These are phyloP conservation scores for Picea mariana DNA, from an alignment of 83 land plant species.

Conservation along the genomic window DNA sequence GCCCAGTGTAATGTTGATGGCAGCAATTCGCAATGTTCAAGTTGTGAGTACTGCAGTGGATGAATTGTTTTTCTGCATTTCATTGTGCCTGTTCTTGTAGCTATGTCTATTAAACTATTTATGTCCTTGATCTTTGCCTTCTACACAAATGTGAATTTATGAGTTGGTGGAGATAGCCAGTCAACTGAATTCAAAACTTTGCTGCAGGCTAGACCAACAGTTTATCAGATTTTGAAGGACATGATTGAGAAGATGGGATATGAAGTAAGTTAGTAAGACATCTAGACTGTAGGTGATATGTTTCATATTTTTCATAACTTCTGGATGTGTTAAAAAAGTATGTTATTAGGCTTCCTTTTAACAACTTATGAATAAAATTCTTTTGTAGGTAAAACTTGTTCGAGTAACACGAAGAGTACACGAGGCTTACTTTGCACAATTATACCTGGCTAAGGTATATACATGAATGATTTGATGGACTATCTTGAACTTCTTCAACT, in stretches of 20 bases:
- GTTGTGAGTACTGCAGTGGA: slow-evolving; percentile 44
- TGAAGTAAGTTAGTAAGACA: slow-evolving; percentile 38
- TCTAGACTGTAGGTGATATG: background rate
- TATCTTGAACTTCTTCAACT: background rate
- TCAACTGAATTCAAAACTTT: background rate
- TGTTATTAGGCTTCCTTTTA: background rate
- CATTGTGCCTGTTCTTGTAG: slow-evolving; percentile 1
- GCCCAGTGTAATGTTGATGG: slow-evolving; percentile 89
- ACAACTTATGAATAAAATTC: background rate
- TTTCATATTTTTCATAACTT: background rate
- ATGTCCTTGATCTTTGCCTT: slow-evolving; percentile 1
- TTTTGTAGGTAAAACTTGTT: slow-evolving; percentile 72
- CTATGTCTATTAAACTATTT: background rate
- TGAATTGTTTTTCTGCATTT: background rate
- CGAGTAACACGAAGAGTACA: slow-evolving; percentile 87
- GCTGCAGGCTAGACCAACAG: slow-evolving; percentile 85
- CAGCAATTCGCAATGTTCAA: slow-evolving; percentile 83
- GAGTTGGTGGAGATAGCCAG: background rate
- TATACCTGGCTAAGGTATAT: slow-evolving; percentile 71
- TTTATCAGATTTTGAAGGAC: slow-evolving; percentile 83
- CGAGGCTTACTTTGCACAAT: slow-evolving; percentile 86
- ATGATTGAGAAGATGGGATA: slow-evolving; percentile 94
- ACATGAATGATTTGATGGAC: background rate
- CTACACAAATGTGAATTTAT: background rate
- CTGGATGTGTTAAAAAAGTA: background rate